Evolutionary conservation across 2,329 filamentous ascomycete genomes (phyloP).

Genomic region (Aspergillus fumigatiaffinis): DNA sequence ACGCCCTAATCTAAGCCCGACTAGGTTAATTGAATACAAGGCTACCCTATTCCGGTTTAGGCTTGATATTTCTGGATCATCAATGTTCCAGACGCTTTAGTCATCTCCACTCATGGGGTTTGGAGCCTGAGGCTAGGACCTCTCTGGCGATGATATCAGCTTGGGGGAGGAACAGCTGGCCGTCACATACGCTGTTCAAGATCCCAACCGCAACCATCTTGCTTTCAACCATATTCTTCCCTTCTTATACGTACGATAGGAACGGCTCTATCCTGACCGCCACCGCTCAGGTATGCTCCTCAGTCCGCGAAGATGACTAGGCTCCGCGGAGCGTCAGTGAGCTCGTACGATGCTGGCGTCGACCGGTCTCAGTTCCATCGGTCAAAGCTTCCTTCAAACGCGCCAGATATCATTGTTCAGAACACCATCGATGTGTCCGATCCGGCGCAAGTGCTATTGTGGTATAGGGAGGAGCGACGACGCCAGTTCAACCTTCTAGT

Average conservation of each 20-base stretch:
- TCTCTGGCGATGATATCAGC: conserved; percentile 21
- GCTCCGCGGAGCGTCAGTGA: conserved; percentile 39
- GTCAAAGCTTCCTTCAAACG: conserved; percentile 39
- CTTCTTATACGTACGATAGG: not conserved
- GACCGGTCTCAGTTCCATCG: conserved; percentile 28
- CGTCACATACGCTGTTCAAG: not conserved
- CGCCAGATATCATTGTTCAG: conserved; percentile 36
- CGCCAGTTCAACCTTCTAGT: conserved; percentile 57
- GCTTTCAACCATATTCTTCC: not conserved
- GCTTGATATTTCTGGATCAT: not conserved
- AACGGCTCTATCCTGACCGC: not conserved
- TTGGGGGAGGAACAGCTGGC: conserved; percentile 9
- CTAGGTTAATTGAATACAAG: not conserved
- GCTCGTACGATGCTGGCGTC: conserved; percentile 26
- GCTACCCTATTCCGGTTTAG: not conserved
- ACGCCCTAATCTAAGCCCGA: not conserved
- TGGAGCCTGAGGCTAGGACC: conserved; percentile 14
- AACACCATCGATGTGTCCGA: conserved; percentile 40
- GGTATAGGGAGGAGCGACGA: conserved; percentile 39
- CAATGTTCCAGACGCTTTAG: not conserved
- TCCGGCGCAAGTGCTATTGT: conserved; percentile 33
- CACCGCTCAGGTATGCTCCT: conserved; percentile 24
- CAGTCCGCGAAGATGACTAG: conserved; percentile 35
- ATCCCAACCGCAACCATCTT: not conserved
- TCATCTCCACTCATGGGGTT: not conserved